Conservation (phyloP, 257 asterid genomes). For the Plantago ovata region DNA sequence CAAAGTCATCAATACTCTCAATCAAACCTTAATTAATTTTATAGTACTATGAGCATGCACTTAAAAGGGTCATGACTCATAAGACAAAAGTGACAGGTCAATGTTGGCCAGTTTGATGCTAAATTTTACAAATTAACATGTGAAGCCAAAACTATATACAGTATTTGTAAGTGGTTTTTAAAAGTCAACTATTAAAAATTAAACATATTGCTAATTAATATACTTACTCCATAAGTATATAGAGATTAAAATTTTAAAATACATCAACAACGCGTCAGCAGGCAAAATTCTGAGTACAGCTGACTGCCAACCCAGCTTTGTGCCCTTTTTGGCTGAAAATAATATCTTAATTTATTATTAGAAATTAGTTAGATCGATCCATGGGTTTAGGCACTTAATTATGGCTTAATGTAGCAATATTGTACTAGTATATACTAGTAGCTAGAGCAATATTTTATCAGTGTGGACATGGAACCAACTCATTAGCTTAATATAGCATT, state of each 20-base stretch:
- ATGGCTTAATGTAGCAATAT: background rate
- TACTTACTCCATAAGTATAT: too few species aligned
- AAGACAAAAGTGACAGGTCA: conserved; percentile 40
- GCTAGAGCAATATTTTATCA: background rate
- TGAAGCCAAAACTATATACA: conserved; percentile 17
- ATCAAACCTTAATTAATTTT: background rate
- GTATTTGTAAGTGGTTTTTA: background rate
- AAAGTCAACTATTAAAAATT: conserved; percentile 27
- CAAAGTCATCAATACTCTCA: too few species aligned
- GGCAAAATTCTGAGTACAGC: conserved; percentile 19
- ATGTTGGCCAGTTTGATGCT: conserved; percentile 12
- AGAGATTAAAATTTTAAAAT: too few species aligned
- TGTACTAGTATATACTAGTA: too few species aligned
- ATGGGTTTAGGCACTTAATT: conserved; percentile 11
- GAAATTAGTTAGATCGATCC: conserved; percentile 22
- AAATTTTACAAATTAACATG: conserved; percentile 20
- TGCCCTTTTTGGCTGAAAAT: conserved; percentile 7
- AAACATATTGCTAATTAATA: conserved; percentile 10
- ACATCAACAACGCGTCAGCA: conserved; percentile 1
- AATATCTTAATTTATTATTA: conserved; percentile 1
- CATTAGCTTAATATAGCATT: conserved; percentile 16
- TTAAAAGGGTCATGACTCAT: conserved; percentile 12
- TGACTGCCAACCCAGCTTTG: conserved; percentile 30
- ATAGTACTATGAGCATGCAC: background rate
- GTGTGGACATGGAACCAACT: conserved; percentile 24